Conservation (phyloP, 352 stramenopile genomes). For the Phytopythium cucurbitacearum region DNA sequence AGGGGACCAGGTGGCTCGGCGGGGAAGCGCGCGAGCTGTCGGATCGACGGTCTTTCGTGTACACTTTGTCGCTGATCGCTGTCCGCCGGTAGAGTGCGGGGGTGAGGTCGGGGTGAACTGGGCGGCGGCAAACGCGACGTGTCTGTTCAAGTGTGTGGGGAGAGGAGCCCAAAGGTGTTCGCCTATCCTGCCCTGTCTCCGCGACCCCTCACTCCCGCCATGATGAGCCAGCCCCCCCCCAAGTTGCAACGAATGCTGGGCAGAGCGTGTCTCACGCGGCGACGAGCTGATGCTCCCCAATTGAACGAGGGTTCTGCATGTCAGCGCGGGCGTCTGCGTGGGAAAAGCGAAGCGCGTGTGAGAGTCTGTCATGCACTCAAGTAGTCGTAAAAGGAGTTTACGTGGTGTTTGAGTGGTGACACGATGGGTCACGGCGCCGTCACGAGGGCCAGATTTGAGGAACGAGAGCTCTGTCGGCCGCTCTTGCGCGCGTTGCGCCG, state of each 20-base stretch:
- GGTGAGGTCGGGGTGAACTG: too few species aligned
- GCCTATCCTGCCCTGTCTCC: slow-evolving; percentile 1
- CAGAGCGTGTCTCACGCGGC: not conserved
- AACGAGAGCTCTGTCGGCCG: not conserved
- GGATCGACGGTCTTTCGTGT: not conserved
- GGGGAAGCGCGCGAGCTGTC: too few species aligned
- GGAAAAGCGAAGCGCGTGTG: too few species aligned
- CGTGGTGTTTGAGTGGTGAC: too few species aligned
- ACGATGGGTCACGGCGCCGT: too few species aligned
- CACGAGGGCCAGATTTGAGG: too few species aligned
- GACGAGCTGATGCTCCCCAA: not conserved
- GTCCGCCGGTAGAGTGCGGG: not conserved
- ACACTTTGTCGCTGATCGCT: not conserved
- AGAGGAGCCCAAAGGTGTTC: not conserved
- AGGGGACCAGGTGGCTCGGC: too few species aligned
- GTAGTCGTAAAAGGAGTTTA: too few species aligned
- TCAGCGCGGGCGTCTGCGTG: not conserved
- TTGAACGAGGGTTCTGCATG: not conserved
- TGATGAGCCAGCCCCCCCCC: too few species aligned
- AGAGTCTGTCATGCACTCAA: too few species aligned
- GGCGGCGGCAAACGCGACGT: too few species aligned
- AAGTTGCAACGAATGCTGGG: not conserved
- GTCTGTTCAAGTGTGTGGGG: not conserved
- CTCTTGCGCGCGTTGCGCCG: not conserved
- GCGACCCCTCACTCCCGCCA: not conserved